These are phyloP conservation scores for Salvia rosmarinus DNA, from an alignment of 257 asterid genomes.

Conservation along the genomic window DNA sequence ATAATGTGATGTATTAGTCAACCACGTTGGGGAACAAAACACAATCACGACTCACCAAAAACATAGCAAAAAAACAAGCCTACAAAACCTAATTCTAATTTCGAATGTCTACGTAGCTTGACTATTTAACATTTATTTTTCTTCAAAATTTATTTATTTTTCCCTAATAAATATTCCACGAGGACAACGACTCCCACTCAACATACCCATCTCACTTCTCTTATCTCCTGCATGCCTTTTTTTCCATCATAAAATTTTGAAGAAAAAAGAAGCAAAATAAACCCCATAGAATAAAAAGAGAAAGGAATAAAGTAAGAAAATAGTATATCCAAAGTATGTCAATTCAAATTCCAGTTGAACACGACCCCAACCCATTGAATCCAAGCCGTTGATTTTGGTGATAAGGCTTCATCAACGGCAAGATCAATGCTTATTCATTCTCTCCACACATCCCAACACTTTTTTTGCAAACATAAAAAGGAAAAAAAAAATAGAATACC, in stretches of 20 bases:
- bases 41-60: slow-evolving; percentile 11
- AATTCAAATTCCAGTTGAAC: slow-evolving; percentile 40
- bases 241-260: slow-evolving; percentile 28
- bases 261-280: not conserved
- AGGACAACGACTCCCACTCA: slow-evolving; percentile 38
- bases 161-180: slow-evolving; percentile 28
- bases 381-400: slow-evolving; percentile 41
- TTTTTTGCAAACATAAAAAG: slow-evolving; percentile 8
- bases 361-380: slow-evolving; percentile 26
- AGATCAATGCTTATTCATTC: slow-evolving; percentile 30
- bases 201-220: slow-evolving; percentile 17
- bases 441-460: slow-evolving; percentile 39
- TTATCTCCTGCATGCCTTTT: slow-evolving; percentile 34
- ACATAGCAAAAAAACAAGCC: not conserved
- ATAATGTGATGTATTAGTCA: slow-evolving; percentile 2
- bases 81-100: slow-evolving; percentile 31
- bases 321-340: slow-evolving; percentile 38
- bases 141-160: not conserved
- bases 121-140: not conserved
- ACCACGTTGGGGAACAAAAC: slow-evolving; percentile 24
- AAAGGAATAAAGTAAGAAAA: slow-evolving; percentile 35
- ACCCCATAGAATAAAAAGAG: slow-evolving; percentile 1
- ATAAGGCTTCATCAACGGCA: slow-evolving; percentile 41
- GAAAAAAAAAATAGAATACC: not conserved
- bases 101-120: slow-evolving; percentile 34